Evolutionary conservation across 768 basidiomycete species (phyloP).

Genomic region (Glaciozyma antarctica): DNA sequence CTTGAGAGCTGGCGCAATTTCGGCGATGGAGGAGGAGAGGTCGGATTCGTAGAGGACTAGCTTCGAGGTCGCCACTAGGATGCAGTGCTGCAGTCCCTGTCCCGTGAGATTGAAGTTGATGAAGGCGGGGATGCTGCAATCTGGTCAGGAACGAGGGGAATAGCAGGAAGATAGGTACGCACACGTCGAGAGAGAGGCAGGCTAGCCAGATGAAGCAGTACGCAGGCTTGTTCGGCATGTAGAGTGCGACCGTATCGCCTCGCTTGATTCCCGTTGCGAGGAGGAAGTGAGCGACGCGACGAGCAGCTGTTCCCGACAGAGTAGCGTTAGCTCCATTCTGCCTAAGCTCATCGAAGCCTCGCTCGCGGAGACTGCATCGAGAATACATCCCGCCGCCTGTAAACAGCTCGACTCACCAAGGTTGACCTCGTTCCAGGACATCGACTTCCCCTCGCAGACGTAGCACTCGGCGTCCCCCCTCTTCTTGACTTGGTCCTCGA

Average conservation of each 20-base stretch:
- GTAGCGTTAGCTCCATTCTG: too few species aligned
- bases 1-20: background rate
- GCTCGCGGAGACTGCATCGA: too few species aligned
- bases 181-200: constrained; percentile 24
- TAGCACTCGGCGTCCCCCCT: constrained; percentile 10
- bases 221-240: constrained; percentile 29
- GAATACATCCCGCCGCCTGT: too few species aligned
- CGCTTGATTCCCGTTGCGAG: constrained; percentile 5
- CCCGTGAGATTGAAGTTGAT: constrained; percentile 30
- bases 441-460: constrained; percentile 10
- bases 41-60: constrained; percentile 27
- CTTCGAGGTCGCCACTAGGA: constrained; percentile 11
- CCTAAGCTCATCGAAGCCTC: too few species aligned
- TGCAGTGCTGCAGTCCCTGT: constrained; percentile 23
- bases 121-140: constrained; percentile 25
- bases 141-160: background rate
- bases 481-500: constrained; percentile 7
- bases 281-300: constrained; percentile 19
- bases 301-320: constrained; percentile 2
- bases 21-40: constrained; percentile 9
- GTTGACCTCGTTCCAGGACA: constrained; percentile 16
- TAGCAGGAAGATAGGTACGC: background rate
- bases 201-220: constrained; percentile 27
- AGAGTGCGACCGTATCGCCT: constrained; percentile 20
- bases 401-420: background rate